Evolutionary conservation across 2,329 filamentous ascomycete genomes (phyloP).

Genomic region (Beauveria sp.): DNA sequence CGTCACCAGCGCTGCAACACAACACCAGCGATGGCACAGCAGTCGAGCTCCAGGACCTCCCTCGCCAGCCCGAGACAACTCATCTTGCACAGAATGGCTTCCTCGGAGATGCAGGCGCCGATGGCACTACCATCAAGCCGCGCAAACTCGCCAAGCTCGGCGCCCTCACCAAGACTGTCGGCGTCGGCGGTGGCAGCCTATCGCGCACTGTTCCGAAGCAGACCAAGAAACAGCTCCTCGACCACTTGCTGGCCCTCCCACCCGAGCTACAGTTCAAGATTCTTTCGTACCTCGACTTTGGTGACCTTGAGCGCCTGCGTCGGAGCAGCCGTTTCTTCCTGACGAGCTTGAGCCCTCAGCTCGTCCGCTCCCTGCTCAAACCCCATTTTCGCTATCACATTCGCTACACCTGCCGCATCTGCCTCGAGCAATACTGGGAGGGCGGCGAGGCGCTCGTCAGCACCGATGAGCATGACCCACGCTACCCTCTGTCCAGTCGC

Average conservation of each 20-base stretch:
- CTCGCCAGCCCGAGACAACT: background rate
- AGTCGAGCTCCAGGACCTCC: background rate
- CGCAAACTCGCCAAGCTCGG: background rate
- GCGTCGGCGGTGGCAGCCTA: background rate
- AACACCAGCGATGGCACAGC: background rate
- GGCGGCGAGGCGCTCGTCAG: constrained; percentile 25
- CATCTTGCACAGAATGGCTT: background rate
- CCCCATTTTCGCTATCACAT: constrained; percentile 24
- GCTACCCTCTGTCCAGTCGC: constrained; percentile 30
- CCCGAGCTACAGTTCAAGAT: constrained; percentile 35
- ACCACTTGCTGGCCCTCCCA: constrained; percentile 28
- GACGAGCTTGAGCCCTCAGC: constrained; percentile 24
- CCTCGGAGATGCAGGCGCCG: background rate
- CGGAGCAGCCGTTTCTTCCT: constrained; percentile 32
- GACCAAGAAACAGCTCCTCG: background rate
- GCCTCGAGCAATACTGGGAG: constrained; percentile 26
- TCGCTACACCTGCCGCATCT: constrained; percentile 32
- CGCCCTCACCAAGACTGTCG: background rate
- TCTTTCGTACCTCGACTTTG: constrained; percentile 32
- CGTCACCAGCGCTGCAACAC: background rate
- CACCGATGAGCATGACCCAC: constrained; percentile 20
- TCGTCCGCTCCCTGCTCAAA: constrained; percentile 27
- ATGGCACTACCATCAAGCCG: background rate
- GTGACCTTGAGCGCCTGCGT: constrained; percentile 34
- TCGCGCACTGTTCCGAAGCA: background rate